Evolutionary conservation across 805 yeast species (phyloP).

Genomic region (Candida montana): DNA sequence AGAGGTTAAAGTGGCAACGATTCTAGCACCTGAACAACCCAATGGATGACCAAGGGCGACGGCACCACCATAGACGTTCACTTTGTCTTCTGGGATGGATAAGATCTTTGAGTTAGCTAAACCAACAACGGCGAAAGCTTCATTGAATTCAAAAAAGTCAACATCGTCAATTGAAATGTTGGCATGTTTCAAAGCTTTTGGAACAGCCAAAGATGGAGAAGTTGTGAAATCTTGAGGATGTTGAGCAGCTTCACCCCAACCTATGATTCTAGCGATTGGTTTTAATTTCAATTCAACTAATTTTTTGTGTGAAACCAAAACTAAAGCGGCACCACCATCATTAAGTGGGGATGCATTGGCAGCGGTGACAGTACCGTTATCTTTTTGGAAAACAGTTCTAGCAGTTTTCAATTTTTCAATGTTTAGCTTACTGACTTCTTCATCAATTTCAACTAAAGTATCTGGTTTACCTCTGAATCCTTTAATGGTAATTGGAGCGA

Average conservation of each 20-base stretch:
- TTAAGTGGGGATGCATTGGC: slow-evolving; percentile 95
- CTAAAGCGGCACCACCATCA: slow-evolving; percentile 97
- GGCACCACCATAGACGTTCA: slow-evolving; percentile 93
- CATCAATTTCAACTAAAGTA: slow-evolving; percentile 65
- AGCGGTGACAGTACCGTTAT: slow-evolving; percentile 93
- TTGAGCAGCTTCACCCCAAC: slow-evolving; percentile 99
- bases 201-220: slow-evolving; percentile 92
- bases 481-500: slow-evolving; percentile 82
- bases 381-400: slow-evolving; percentile 91
- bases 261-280: slow-evolving; percentile 83
- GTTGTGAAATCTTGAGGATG: slow-evolving; percentile 93
- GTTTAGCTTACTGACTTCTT: slow-evolving; percentile 75
- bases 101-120: slow-evolving; percentile 77
- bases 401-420: slow-evolving; percentile 74
- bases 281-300: slow-evolving; percentile 78
- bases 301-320: slow-evolving; percentile 80
- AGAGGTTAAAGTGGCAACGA: slow-evolving; percentile 78
- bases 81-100: slow-evolving; percentile 55
- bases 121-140: slow-evolving; percentile 97
- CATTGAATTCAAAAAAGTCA: slow-evolving; percentile 93
- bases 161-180: slow-evolving; percentile 57
- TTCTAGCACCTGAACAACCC: slow-evolving; percentile 95
- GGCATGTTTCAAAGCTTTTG: slow-evolving; percentile 92
- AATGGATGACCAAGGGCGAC: slow-evolving; percentile 94
- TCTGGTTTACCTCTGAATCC: slow-evolving; percentile 92